A percentile compares a stretch with the other conserved stretches of the same genome.
Conservation (phyloP, 176 grass and related monocot genomes). For the Panicum miliaceum region DNA sequence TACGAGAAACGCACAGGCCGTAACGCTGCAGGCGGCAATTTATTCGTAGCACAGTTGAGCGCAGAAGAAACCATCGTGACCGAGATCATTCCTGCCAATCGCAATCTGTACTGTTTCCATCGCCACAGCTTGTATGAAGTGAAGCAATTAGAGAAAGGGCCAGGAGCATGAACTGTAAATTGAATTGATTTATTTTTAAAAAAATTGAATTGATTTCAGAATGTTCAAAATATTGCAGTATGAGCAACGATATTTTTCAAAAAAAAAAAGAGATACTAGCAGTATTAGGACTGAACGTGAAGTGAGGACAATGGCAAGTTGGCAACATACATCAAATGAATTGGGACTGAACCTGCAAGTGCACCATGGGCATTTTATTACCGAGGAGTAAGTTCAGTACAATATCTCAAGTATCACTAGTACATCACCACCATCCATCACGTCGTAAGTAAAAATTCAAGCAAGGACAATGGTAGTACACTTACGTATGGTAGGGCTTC, state of each 20-base stretch:
- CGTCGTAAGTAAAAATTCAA: background rate
- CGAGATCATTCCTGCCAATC: too few relatives aligned
- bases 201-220: background rate
- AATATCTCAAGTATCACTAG: conserved; percentile 13
- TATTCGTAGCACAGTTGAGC: too few relatives aligned
- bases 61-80: too few relatives aligned
- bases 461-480: background rate
- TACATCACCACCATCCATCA: conserved; percentile 28
- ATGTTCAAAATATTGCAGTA: background rate
- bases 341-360: background rate
- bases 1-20: too few relatives aligned
- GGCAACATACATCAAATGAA: background rate
- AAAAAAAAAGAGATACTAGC: background rate
- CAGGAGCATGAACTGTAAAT: background rate
- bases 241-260: background rate
- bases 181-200: background rate
- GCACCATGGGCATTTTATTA: conserved; percentile 26
- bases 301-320: background rate
- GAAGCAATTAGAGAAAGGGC: background rate
- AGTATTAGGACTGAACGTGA: background rate
- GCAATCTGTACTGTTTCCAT: too few relatives aligned
- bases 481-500: conserved; percentile 12
- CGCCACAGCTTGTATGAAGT: too few relatives aligned
- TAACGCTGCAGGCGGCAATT: too few relatives aligned
- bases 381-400: conserved; percentile 21